Percentiles rank a stretch among this genome's conserved stretches.
These are phyloP conservation scores for Gossypium thurberi DNA, from an alignment of 345 rosid species.

Conservation along the genomic window DNA sequence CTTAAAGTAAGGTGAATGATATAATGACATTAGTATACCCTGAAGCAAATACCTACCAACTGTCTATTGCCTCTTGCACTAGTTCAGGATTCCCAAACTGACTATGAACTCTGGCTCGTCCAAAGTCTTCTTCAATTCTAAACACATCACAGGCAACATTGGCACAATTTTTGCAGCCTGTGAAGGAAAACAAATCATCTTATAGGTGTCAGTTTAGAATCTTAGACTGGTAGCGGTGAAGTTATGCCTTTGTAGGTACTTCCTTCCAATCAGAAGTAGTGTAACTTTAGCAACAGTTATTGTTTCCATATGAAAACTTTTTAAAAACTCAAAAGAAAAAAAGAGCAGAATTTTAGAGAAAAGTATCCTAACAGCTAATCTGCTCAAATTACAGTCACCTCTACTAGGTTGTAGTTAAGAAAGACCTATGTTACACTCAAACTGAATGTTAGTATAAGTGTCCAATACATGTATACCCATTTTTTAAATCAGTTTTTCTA, in stretches of 20 bases:
- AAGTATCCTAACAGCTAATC: not conserved
- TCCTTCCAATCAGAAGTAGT: not conserved
- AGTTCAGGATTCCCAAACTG: slow-evolving; percentile 57
- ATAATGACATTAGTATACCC: not conserved
- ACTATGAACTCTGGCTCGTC: slow-evolving; percentile 80
- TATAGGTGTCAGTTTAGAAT: not conserved
- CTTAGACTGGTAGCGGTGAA: not conserved
- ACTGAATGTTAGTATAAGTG: not conserved
- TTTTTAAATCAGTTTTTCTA: not conserved
- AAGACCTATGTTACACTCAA: not conserved
- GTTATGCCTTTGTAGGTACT: not conserved
- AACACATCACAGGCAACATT: slow-evolving; percentile 68
- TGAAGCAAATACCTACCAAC: slow-evolving; percentile 46
- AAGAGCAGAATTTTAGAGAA: not conserved
- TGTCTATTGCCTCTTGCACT: slow-evolving; percentile 81
- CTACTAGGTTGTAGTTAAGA: not conserved
- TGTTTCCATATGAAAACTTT: not conserved
- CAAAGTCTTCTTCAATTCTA: slow-evolving; percentile 83
- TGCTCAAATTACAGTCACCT: not conserved
- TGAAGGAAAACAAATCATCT: not conserved
- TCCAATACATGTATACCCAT: not conserved
- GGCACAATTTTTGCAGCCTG: slow-evolving; percentile 97
- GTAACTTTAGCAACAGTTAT: not conserved
- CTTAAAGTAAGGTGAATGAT: not conserved
- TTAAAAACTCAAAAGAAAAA: not conserved